phyloP scores from a whole-genome alignment of 352 stramenopile species.

The Globisporangium paddicum region DNA sequence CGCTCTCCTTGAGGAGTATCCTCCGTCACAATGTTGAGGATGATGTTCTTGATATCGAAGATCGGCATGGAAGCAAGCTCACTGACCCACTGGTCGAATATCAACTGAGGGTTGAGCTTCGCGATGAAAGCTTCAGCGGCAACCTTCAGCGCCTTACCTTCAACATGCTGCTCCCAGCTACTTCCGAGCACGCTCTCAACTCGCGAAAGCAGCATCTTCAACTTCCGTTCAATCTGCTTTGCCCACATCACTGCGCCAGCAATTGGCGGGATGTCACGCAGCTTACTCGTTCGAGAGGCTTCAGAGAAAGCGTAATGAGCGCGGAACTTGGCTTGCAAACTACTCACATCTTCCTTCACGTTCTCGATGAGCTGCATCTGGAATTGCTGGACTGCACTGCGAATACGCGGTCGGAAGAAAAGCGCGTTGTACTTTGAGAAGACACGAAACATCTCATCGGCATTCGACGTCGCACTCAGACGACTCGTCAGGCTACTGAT shows the following conservation, averaged over 20 bases:
- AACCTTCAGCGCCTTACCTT: slow-evolving; percentile 96
- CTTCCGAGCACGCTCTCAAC: slow-evolving; percentile 96
- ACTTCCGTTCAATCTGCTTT: slow-evolving; percentile 99
- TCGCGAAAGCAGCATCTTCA: slow-evolving; percentile 94
- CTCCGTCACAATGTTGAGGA: slow-evolving; percentile 87
- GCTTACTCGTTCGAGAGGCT: slow-evolving; percentile 90
- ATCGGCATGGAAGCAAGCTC: slow-evolving; percentile 88
- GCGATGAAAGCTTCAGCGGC: slow-evolving; percentile 81
- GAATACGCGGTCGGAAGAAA: slow-evolving; percentile 94
- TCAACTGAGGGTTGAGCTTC: slow-evolving; percentile 86
- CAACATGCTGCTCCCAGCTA: slow-evolving; percentile 96
- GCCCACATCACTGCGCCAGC: slow-evolving; percentile 99
- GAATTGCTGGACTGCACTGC: slow-evolving; percentile 97
- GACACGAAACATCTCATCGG: slow-evolving; percentile 96
- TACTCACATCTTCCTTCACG: slow-evolving; percentile 95
- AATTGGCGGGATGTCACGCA: slow-evolving; percentile 97
- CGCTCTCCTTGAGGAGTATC: slow-evolving; percentile 61
- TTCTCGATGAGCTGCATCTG: slow-evolving; percentile 98
- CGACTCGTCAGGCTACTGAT: slow-evolving; percentile 87
- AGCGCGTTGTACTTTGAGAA: slow-evolving; percentile 99
- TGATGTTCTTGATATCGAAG: slow-evolving; percentile 91
- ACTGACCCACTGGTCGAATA: slow-evolving; percentile 95
- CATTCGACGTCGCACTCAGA: slow-evolving; percentile 86
- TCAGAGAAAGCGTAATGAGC: slow-evolving; percentile 96
- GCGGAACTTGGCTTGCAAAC: slow-evolving; percentile 94